Base-by-base conservation (phyloP, 805 yeast genomes). In the Myxozyma melibiosi region DNA sequence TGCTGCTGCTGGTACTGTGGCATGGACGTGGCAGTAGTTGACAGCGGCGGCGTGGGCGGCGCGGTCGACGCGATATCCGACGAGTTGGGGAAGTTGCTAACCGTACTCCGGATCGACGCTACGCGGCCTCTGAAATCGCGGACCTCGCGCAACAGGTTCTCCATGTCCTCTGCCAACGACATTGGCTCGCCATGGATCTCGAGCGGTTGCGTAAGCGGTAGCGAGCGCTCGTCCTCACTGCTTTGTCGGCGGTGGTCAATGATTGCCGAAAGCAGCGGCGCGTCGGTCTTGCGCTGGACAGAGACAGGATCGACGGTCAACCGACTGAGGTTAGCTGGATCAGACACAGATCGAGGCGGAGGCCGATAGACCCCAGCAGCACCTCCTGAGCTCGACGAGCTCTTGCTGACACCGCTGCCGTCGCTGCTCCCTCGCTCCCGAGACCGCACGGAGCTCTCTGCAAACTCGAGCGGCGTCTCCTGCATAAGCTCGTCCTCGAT, bases 111-210 rank as follows among this genome's bases (percentile, higher is more conserved):
- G 6, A 57, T 40, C 13, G 58, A 53, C 2, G 51, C 50, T 4
- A 59, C 58, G 3, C 55, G 62, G 4, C 47, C 51, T 9, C 63
- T 39, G 37, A 59, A 59, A 20, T 48, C 49, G 5, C 63, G 63
- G 16, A 57, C 63, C 22, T 59, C 63, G 3, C 53, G 42, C 18
- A 59, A 35, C 37, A 59, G 34, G 42, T 37, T 41, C 33, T 52
- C 52, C 63, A 59, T 59, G 14, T 58, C 63, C 3, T 55, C 40
- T 14, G 63, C 51, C n/a, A 53, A 18, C n/a, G 47, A 13, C 6
- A 14, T 20, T 13, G 47, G 38, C 4, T 20, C 31, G 9, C 31
- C 30, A 20, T 24, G 28, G 13, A 20, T 9, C 18, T 34, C 41
- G 42, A 16, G 8, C 8, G 51, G 53, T 9, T 16, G 20, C 11